phyloP scores from a whole-genome alignment of 2,329 filamentous ascomycete species.

The Lachnellula cervina region DNA sequence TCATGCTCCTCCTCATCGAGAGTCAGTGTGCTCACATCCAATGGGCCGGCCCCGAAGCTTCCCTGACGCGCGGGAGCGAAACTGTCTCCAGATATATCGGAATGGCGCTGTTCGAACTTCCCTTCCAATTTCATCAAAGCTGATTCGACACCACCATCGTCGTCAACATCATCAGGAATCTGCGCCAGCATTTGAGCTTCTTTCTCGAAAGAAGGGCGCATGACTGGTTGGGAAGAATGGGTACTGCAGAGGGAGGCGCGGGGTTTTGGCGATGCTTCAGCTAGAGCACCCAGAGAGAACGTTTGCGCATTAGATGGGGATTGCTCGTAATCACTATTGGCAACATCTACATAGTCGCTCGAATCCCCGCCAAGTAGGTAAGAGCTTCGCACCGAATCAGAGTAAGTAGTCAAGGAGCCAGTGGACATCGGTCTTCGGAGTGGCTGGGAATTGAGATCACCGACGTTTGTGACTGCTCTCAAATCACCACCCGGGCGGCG shows the following conservation, averaged over 20 bases:
- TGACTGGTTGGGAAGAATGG: conserved; percentile 56
- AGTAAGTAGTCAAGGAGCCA: conserved; percentile 55
- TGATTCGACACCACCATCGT: conserved; percentile 87
- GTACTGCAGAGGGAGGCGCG: conserved; percentile 55
- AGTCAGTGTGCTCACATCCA: conserved; percentile 21
- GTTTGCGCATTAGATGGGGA: conserved; percentile 40
- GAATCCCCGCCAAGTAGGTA: conserved; percentile 40
- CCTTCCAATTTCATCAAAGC: conserved; percentile 89
- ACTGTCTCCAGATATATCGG: conserved; percentile 20
- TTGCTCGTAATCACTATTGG: conserved; percentile 34
- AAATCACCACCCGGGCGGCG: conserved; percentile 72
- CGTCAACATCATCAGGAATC: conserved; percentile 74
- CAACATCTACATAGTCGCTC: conserved; percentile 41
- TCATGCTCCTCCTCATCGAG: conserved; percentile 20
- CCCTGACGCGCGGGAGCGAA: conserved; percentile 10
- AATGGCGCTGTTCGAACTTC: conserved; percentile 58
- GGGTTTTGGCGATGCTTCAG: conserved; percentile 44
- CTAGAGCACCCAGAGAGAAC: conserved; percentile 56
- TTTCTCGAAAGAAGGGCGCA: conserved; percentile 76
- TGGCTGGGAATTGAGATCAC: conserved; percentile 49
- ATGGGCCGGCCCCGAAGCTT: conserved; percentile 26
- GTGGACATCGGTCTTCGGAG: conserved; percentile 53
- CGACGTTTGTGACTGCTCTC: conserved; percentile 60
- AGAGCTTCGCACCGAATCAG: conserved; percentile 56
- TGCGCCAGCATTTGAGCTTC: conserved; percentile 83